Evolutionary conservation across 768 basidiomycete genomes (phyloP), one percentile per base, ranked within the genome.

Genomic region (Boletus sensibilis): DNA sequence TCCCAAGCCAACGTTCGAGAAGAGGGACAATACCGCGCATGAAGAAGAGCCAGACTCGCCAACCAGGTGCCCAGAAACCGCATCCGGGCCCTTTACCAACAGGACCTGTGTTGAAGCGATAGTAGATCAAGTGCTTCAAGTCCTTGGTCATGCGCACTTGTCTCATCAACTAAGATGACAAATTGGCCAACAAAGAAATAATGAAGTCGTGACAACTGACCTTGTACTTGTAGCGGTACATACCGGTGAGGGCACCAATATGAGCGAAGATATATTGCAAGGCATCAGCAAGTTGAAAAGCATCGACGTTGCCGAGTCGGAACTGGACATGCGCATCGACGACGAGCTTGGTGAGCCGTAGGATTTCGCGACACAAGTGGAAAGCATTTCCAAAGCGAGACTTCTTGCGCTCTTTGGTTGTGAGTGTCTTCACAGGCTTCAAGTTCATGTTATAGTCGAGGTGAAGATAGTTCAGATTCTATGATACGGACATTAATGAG

Each of bases 171-270:
- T 90, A 63, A 35, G 56, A 38, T 42, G 9, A 25, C 12, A 5
- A 5, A 50, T 57, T 20, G 57, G 59, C 52, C 55, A 57, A 55
- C 23, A 35, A 40, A 50, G 39, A 37, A 21, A 33, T 29, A 21
- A 23, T 31, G n/a, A 29, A 31, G 40, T 47, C 33, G 18, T 38
- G 25, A 25, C 25, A 38, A 68, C 79, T 11, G 57, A 88, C 88
- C 84, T 98, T 98, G 80, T 99, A 99, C 79, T 98, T 98, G 80
- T 98, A 98, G 29, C 96, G 87, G 76, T 99, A 99, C 97, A 99
- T 99, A 64, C 97, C 97, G 5, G 97, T 99, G 63, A 99, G 77
- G 27, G 97, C 96, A 68, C 97, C 97, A 55, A 99, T 93, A 68
- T 99, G 97, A 2, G 84, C 90, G 66, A 98, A 98, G 66, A 94